Evolutionary conservation across 805 yeast species (phyloP).

Genomic region (Suhomyces prunicola): DNA sequence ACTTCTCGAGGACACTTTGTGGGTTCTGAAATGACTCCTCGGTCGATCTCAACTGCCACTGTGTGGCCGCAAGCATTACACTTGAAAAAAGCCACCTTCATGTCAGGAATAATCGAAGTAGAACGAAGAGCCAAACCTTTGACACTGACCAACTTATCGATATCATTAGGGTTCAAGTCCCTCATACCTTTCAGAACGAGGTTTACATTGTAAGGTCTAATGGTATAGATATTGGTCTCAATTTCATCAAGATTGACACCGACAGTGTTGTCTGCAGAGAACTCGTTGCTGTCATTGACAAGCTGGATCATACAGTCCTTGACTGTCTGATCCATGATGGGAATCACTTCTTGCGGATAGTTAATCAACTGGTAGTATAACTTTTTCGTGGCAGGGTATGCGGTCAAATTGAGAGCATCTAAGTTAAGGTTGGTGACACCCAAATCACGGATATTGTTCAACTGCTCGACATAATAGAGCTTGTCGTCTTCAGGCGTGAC

Average conservation of each 20-base stretch:
- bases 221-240: slow-evolving; percentile 79
- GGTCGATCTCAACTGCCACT: slow-evolving; percentile 83
- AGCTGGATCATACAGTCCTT: slow-evolving; percentile 84
- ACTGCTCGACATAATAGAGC: slow-evolving; percentile 66
- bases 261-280: slow-evolving; percentile 19
- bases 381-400: slow-evolving; percentile 72
- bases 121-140: slow-evolving; percentile 89
- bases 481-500: slow-evolving; percentile 61
- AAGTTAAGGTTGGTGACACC: slow-evolving; percentile 82
- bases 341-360: slow-evolving; percentile 95
- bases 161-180: slow-evolving; percentile 16
- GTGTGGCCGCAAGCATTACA: slow-evolving; percentile 96
- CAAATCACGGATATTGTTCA: slow-evolving; percentile 70
- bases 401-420: slow-evolving; percentile 75
- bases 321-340: slow-evolving; percentile 95
- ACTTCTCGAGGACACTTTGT: slow-evolving; percentile 85
- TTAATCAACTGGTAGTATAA: slow-evolving; percentile 82
- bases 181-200: slow-evolving; percentile 35
- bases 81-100: slow-evolving; percentile 95
- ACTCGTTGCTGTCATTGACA: slow-evolving; percentile 46
- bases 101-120: slow-evolving; percentile 92
- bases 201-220: slow-evolving; percentile 83
- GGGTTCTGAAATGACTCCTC: slow-evolving; percentile 94
- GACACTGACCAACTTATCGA: slow-evolving; percentile 85
- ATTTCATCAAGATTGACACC: slow-evolving; percentile 55